Conservation (phyloP, 2,329 filamentous ascomycete genomes). For the Diaporthe batatas region DNA sequence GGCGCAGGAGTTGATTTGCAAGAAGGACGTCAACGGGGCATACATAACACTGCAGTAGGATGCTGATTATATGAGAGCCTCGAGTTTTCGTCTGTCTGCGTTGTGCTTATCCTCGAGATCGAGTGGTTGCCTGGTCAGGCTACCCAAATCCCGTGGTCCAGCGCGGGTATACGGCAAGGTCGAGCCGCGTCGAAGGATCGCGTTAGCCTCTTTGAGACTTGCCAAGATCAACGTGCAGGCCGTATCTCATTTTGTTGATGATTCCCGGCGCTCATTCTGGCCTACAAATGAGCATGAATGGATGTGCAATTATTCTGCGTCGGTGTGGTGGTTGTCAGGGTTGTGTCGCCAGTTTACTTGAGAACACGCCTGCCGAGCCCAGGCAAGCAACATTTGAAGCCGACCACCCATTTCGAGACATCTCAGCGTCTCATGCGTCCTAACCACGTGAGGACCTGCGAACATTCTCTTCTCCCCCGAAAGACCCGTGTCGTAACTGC, state of each 20-base stretch:
- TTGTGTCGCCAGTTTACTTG: too few species aligned
- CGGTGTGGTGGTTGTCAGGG: too few species aligned
- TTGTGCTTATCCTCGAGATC: not conserved
- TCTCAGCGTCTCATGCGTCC: not conserved
- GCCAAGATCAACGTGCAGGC: conserved; percentile 21
- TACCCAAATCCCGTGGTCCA: not conserved
- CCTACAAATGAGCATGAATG: not conserved
- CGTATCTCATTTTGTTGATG: not conserved
- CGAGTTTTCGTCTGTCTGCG: not conserved
- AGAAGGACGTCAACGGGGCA: not conserved
- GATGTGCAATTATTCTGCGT: not conserved
- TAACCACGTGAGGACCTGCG: not conserved
- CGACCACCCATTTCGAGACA: not conserved
- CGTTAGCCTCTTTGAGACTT: not conserved
- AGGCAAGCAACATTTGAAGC: not conserved
- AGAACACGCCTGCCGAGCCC: too few species aligned
- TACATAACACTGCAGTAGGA: not conserved
- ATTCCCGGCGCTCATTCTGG: not conserved
- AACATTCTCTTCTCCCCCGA: not conserved
- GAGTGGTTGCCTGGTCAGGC: not conserved
- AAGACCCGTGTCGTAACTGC: not conserved
- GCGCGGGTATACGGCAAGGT: conserved; percentile 4
- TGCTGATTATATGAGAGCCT: not conserved
- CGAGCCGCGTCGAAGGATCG: conserved; percentile 17
- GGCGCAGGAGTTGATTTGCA: not conserved